A percentile compares a stretch with the other conserved stretches of the same genome.
Evolutionary conservation across 139 green algal species (phyloP).

Genomic region (Parachlorella kessleri): DNA sequence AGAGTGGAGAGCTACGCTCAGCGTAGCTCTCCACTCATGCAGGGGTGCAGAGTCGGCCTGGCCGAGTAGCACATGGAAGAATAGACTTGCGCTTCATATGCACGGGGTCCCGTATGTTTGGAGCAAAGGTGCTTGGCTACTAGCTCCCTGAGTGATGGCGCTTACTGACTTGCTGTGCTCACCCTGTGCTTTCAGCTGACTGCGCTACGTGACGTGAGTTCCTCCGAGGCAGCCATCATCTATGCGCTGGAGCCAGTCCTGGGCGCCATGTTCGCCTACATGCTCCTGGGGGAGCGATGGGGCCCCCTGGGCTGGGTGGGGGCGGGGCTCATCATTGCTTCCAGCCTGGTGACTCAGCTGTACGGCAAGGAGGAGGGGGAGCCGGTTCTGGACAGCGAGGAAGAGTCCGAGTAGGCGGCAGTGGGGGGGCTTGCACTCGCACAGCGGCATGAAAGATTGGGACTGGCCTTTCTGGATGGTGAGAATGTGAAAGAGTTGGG

Average conservation of each 20-base stretch:
- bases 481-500: not conserved
- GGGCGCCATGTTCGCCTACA: conserved; percentile 56
- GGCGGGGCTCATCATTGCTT: conserved; percentile 62
- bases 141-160: too few species aligned
- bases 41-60: too few species aligned
- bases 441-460: too few species aligned
- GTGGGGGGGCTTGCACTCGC: too few species aligned
- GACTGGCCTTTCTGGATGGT: too few species aligned
- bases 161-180: too few species aligned
- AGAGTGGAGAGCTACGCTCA: too few species aligned
- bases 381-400: not conserved
- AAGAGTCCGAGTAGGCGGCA: not conserved
- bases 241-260: conserved; percentile 75
- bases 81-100: too few species aligned
- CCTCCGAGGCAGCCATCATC: conserved; percentile 67
- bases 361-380: conserved; percentile 12
- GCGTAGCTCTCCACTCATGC: too few species aligned
- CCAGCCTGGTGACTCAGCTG: conserved; percentile 59
- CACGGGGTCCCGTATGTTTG: too few species aligned
- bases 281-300: conserved; percentile 71
- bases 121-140: too few species aligned
- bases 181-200: conserved; percentile 30
- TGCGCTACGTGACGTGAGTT: conserved; percentile 67
- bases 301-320: conserved; percentile 60
- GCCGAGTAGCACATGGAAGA: too few species aligned